Percentiles rank a stretch among this genome's conserved stretches.
Evolutionary conservation across 2,329 filamentous ascomycete species (phyloP).

Genomic region (Alternaria consortialis): DNA sequence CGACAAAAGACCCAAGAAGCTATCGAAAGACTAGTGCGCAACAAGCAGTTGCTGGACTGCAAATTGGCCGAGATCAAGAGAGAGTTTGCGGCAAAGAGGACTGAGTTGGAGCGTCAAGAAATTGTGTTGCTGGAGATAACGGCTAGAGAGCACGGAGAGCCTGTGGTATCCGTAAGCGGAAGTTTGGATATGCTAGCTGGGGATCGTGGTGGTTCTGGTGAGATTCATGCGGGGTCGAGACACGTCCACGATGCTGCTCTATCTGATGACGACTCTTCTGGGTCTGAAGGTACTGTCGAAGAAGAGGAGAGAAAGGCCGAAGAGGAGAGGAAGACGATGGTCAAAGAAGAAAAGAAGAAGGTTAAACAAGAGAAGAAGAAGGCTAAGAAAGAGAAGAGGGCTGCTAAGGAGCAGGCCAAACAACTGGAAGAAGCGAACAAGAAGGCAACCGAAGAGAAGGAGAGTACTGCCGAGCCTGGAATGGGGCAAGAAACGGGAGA

Average conservation of each 20-base stretch:
- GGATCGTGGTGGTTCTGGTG: background rate
- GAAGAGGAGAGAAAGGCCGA: background rate
- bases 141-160: background rate
- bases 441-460: background rate
- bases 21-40: background rate
- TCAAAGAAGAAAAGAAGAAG: background rate
- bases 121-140: background rate
- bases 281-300: background rate
- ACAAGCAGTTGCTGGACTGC: background rate
- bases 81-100: background rate
- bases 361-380: background rate
- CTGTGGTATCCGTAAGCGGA: background rate
- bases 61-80: background rate
- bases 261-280: background rate
- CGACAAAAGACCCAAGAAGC: background rate
- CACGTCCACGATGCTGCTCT: background rate
- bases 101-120: conserved; percentile 4
- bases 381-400: background rate
- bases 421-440: background rate
- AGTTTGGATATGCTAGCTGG: background rate
- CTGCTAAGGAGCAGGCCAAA: background rate
- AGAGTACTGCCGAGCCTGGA: background rate
- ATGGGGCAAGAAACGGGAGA: background rate
- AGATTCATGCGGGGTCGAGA: too few species aligned
- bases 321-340: background rate